phyloP scores from a whole-genome alignment of 768 basidiomycete species.

The Leccinellum luteum region DNA sequence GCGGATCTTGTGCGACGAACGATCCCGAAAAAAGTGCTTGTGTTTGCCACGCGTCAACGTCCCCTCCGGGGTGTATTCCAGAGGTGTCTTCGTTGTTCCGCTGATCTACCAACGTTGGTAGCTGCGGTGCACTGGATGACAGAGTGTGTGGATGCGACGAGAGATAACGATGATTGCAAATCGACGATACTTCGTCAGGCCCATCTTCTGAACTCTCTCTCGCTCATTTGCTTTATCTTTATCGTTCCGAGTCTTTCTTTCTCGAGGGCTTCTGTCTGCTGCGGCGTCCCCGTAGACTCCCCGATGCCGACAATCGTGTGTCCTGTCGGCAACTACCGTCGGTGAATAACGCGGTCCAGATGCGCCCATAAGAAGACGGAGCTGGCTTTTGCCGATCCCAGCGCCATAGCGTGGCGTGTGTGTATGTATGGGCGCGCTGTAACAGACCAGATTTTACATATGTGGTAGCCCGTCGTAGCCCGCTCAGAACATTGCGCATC shows the following conservation, averaged over 20 bases:
- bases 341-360: background rate
- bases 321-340: background rate
- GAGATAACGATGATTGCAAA: background rate
- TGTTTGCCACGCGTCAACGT: background rate
- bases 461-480: background rate
- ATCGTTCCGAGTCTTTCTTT: background rate
- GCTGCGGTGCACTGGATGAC: background rate
- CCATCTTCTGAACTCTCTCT: background rate
- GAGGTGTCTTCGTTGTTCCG: background rate
- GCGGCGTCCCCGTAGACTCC: too few species aligned
- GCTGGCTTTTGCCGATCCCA: background rate
- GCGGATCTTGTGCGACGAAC: background rate
- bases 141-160: background rate
- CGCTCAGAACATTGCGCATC: slow-evolving; percentile 2
- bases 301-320: background rate
- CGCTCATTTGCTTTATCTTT: background rate
- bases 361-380: background rate
- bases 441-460: background rate
- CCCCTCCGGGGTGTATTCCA: too few species aligned
- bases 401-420: background rate
- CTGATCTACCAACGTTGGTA: background rate
- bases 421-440: background rate
- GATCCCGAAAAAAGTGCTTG: background rate
- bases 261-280: background rate
- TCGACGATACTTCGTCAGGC: slow-evolving; percentile 1